Conservation (phyloP, 148 eudicot species). For the Heliamphora exappendiculata region DNA sequence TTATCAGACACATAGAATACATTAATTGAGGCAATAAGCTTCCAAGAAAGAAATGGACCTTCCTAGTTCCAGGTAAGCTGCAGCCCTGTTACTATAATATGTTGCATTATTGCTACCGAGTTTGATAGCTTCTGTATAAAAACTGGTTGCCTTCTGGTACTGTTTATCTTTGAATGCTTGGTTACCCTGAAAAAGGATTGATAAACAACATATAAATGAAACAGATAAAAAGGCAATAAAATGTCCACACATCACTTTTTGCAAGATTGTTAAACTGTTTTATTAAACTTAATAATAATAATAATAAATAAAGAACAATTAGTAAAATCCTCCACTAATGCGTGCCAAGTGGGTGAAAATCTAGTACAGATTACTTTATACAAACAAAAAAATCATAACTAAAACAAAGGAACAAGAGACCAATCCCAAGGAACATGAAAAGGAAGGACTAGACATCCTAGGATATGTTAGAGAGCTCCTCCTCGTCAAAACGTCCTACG, state of each 20-base stretch:
- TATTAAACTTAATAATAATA: too few relatives aligned
- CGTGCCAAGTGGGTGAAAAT: too few relatives aligned
- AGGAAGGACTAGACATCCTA: too few relatives aligned
- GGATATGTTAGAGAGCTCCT: background rate
- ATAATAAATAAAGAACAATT: too few relatives aligned
- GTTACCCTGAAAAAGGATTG: too few relatives aligned
- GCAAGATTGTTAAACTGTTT: too few relatives aligned
- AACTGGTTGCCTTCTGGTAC: conserved; percentile 73
- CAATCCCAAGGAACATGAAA: too few relatives aligned
- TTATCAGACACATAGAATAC: background rate
- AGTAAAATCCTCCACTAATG: too few relatives aligned
- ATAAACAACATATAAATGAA: background rate
- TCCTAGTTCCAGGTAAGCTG: conserved; percentile 66
- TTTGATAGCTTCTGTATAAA: conserved; percentile 83
- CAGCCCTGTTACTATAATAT: conserved; percentile 78
- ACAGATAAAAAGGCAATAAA: background rate
- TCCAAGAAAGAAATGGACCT: conserved; percentile 34
- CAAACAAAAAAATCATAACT: too few relatives aligned
- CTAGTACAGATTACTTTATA: too few relatives aligned
- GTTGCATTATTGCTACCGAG: conserved; percentile 70
- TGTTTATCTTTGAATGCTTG: conserved; percentile 82
- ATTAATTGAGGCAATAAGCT: conserved; percentile 4
- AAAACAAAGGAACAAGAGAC: too few relatives aligned
- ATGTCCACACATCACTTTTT: too few relatives aligned
- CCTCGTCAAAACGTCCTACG: background rate